phyloP scores from a whole-genome alignment of 768 basidiomycete species.

The Mycena kentingensis region DNA sequence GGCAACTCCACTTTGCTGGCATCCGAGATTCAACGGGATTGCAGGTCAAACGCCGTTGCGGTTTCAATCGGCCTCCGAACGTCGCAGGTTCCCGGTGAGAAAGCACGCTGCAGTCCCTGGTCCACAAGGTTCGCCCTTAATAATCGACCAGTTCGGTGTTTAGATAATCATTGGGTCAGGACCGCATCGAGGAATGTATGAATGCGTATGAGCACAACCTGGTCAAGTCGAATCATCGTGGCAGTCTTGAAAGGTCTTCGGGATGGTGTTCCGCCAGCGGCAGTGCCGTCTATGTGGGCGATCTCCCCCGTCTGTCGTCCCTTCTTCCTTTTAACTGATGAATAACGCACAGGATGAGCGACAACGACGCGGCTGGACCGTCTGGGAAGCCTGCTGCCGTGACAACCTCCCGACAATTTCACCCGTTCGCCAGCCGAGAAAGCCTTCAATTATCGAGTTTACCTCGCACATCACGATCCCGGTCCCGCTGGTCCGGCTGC shows the following conservation, averaged over 20 bases:
- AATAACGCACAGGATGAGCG: slow-evolving; percentile 4
- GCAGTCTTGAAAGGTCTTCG: not conserved
- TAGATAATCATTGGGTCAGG: no score
- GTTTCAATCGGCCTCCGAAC: no score
- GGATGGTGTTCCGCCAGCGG: not conserved
- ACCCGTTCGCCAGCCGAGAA: slow-evolving; percentile 18
- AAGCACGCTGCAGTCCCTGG: no score
- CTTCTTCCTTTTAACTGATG: not conserved
- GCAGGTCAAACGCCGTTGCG: no score
- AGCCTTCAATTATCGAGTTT: not conserved
- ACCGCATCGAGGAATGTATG: no score
- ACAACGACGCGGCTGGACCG: slow-evolving; percentile 4
- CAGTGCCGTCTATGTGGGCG: no score
- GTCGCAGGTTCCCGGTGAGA: no score
- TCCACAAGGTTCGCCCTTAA: no score
- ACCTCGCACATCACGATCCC: not conserved
- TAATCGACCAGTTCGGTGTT: no score
- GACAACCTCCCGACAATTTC: slow-evolving; percentile 10
- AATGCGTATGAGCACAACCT: not conserved
- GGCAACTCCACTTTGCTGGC: no score
- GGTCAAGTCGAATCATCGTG: not conserved
- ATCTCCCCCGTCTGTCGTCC: slow-evolving; percentile 1
- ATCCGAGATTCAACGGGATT: no score
- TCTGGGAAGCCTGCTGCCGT: slow-evolving; percentile 14
- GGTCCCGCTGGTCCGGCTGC: not conserved